Evolutionary conservation across 2,329 filamentous ascomycete species (phyloP).

Genomic region (Fusarium multiceps): DNA sequence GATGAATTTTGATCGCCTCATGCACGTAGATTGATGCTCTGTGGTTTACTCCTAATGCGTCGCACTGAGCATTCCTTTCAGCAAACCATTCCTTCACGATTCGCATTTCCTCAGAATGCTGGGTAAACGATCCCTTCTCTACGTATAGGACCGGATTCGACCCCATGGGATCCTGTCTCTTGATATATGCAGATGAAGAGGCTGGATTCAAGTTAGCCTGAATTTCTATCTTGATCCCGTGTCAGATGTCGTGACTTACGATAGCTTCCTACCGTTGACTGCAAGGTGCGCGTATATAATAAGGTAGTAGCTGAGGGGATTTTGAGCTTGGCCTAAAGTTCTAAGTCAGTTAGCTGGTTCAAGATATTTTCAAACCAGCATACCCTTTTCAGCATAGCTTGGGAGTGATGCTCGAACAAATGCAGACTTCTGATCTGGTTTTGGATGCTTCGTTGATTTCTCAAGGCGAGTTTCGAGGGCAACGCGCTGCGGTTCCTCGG

Average conservation of each 20-base stretch:
- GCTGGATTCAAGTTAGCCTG: neutral
- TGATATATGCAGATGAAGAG: neutral
- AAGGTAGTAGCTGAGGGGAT: constrained; percentile 27
- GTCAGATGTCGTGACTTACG: neutral
- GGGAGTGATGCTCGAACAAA: constrained; percentile 28
- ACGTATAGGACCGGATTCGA: neutral
- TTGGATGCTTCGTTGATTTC: neutral
- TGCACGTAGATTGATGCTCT: constrained; percentile 50
- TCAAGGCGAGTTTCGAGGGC: too few species aligned
- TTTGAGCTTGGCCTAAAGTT: constrained; percentile 41
- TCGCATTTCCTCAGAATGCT: neutral
- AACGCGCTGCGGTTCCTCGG: neutral
- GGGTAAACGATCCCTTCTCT: neutral
- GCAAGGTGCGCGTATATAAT: neutral
- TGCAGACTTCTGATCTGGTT: constrained; percentile 10
- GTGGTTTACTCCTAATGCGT: neutral
- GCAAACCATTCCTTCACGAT: neutral
- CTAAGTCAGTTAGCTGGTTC: neutral
- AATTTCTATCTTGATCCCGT: neutral
- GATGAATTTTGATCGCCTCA: constrained; percentile 45
- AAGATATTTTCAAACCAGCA: rapidly evolving
- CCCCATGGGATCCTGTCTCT: neutral
- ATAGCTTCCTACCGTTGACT: neutral
- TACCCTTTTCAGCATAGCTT: constrained; percentile 7
- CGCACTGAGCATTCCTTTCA: neutral